Percentiles rank a stretch among this genome's conserved stretches.
These are phyloP conservation scores for Pseudogymnoascus pannorum DNA, from an alignment of 2,329 filamentous ascomycete species.

Conservation along the genomic window DNA sequence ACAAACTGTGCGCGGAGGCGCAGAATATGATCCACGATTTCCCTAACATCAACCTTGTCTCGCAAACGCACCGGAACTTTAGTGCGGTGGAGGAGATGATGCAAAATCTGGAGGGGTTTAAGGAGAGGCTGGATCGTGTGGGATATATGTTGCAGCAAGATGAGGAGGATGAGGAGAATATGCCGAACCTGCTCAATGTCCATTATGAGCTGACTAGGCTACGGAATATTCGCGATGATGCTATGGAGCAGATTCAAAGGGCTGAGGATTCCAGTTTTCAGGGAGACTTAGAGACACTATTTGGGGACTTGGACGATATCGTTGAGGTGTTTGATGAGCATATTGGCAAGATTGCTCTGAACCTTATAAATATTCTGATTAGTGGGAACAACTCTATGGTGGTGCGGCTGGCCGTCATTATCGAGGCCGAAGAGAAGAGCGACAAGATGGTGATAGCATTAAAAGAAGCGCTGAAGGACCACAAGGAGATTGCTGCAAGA, in stretches of 20 bases:
- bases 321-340: conserved; percentile 96
- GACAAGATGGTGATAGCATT: conserved; percentile 85
- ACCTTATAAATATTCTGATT: conserved; percentile 80
- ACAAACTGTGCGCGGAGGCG: conserved; percentile 92
- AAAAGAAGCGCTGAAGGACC: conserved; percentile 90
- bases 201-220: conserved; percentile 90
- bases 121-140: conserved; percentile 65
- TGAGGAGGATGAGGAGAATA: conserved; percentile 77
- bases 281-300: conserved; percentile 82
- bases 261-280: conserved; percentile 67
- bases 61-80: conserved; percentile 94
- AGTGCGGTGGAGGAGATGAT: conserved; percentile 91
- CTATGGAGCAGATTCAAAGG: conserved; percentile 88
- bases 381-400: conserved; percentile 83
- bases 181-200: conserved; percentile 81
- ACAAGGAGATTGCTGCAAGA: conserved; percentile 84
- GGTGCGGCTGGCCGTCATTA: conserved; percentile 82
- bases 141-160: conserved; percentile 76
- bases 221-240: conserved; percentile 89
- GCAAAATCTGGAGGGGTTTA: conserved; percentile 79
- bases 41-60: conserved; percentile 81
- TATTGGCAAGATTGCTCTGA: conserved; percentile 79
- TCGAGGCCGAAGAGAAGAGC: conserved; percentile 94
- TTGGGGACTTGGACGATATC: conserved; percentile 74
- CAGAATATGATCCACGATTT: conserved; percentile 98